Percentiles rank a stretch among this genome's conserved stretches.
These are phyloP conservation scores for Curvularia lunata DNA, from an alignment of 2,329 filamentous ascomycete genomes.

Conservation along the genomic window DNA sequence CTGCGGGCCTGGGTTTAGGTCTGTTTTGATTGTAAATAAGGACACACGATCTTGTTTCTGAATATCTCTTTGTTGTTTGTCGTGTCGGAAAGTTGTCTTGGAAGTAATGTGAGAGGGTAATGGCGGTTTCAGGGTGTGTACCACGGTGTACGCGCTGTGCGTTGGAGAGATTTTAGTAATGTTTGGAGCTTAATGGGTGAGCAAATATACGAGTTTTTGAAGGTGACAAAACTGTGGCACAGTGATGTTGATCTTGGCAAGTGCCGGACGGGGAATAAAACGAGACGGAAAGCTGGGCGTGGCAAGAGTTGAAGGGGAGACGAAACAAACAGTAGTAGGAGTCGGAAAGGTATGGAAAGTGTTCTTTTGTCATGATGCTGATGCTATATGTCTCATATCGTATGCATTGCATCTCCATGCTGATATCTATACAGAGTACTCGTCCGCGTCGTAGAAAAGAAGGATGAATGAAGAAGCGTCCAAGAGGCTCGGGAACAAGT, in stretches of 20 bases:
- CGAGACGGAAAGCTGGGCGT: not conserved
- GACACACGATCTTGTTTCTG: not conserved
- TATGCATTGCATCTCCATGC: not conserved
- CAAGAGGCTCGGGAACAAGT: not conserved
- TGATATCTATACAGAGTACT: not conserved
- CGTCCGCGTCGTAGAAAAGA: not conserved
- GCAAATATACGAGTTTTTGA: not conserved
- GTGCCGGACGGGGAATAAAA: not conserved
- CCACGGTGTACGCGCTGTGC: not conserved
- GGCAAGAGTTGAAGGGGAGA: not conserved
- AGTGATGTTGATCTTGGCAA: not conserved
- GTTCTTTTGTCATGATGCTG: not conserved
- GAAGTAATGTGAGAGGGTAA: not conserved
- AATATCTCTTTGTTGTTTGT: not conserved
- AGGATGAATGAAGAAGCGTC: not conserved
- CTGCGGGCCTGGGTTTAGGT: slow-evolving; percentile 34
- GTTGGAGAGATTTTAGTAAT: not conserved
- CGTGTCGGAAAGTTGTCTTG: not conserved
- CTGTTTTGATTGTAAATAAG: slow-evolving; percentile 20
- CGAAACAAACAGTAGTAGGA: not conserved
- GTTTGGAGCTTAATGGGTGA: not conserved
- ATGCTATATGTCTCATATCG: not conserved
- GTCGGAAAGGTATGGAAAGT: not conserved
- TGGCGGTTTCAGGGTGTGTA: not conserved
- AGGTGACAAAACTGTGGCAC: not conserved